phyloP scores from a whole-genome alignment of 139 green algal species.

The Micromonas commoda region DNA sequence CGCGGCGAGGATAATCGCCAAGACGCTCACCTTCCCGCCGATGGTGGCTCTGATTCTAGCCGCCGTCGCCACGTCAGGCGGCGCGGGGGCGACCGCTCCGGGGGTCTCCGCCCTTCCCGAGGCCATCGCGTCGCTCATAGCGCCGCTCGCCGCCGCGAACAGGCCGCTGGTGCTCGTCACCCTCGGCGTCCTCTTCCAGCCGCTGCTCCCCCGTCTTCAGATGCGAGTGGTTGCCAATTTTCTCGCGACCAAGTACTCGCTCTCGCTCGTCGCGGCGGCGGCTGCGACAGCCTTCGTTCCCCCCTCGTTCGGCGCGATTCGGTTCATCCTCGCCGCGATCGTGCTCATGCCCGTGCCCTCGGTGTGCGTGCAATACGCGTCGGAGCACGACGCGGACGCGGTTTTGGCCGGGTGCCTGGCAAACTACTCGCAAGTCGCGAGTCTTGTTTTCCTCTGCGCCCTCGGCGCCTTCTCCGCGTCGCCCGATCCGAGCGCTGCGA shows the following conservation, averaged over 20 bases:
- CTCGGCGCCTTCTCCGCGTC: not conserved
- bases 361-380: conserved; percentile 11
- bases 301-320: not conserved
- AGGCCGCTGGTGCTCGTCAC: conserved; percentile 8
- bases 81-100: not conserved
- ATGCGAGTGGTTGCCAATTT: not conserved
- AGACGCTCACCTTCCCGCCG: conserved; percentile 6
- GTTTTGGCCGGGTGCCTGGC: not conserved
- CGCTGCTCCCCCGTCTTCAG: not conserved
- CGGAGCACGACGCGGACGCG: not conserved
- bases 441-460: not conserved
- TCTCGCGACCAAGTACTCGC: not conserved
- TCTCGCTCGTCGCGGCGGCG: not conserved
- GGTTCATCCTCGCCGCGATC: not conserved
- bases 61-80: not conserved
- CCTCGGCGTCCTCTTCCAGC: conserved; percentile 1
- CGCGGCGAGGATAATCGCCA: not conserved
- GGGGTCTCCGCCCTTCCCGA: not conserved
- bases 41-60: not conserved
- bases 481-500: not conserved
- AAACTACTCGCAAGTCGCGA: not conserved
- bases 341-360: conserved; percentile 13
- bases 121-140: not conserved
- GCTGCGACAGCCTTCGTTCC: not conserved
- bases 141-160: conserved; percentile 12